Evolutionary conservation across 768 basidiomycete genomes (phyloP), one percentile per base, ranked within the genome.

Genomic region (Heimioporus sp.): DNA sequence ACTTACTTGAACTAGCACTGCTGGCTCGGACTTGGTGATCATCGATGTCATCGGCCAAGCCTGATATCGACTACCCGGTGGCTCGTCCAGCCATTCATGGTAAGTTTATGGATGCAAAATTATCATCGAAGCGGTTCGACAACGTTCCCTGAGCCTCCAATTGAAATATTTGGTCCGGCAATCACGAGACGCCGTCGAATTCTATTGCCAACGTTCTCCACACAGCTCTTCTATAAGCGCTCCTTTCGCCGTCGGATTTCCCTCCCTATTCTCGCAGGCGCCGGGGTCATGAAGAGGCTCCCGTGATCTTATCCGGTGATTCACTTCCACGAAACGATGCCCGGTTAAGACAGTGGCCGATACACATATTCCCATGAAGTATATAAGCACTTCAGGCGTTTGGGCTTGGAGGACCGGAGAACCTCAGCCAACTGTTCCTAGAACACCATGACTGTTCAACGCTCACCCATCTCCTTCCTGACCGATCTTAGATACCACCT

Each of bases 401-500:
- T 31, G 30, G 17, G 9, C 7, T 37, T 19, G 39, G 21, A 42
- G n/a, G 24, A 13, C 1, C 38, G 47, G 35, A 41, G 10, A 37
- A 20, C 11, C 5, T 24, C 30, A 17, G 6, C 16, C n/a, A 5
- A 32, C 16, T 44, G 24, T 16, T 31, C 32, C 20, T 40, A 11
- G 36, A 34, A 40, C 10, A 48, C 21, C 46, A 65, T 65, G 63
- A 63, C 57, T 17, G 52, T 65, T 11, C 57, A 62, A 21, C 44
- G 40, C 42, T 46, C 49, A 4, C 6, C 10, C 3, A 20, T 51
- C 9, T 15, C 19, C n/a, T 32, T 38, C 12, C 37, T 59, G 15
- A 51, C 53, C 24, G 51, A 66, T 4, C 49, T 67, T 24, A 31
- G 19, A 46, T 61, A 60, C 38, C 52, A 66, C 40, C 50, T 68